Conservation (phyloP, 2,329 filamentous ascomycete genomes). For the Colletotrichum caudatum region DNA sequence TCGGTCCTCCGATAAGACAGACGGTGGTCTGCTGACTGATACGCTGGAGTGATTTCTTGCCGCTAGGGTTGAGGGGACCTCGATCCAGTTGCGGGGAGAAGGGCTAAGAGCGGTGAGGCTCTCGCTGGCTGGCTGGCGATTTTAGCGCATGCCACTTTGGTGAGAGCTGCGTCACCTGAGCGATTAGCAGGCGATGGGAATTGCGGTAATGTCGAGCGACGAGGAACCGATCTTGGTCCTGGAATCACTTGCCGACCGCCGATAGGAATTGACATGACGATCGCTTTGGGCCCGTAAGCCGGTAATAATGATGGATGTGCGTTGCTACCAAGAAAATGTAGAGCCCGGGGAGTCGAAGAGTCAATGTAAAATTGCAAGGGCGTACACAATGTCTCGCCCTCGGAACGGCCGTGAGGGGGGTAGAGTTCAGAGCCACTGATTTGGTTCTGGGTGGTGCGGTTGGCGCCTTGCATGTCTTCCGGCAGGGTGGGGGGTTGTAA, state of each 20-base stretch:
- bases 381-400: slow-evolving; percentile 17
- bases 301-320: background rate
- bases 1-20: slow-evolving; percentile 5
- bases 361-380: slow-evolving; percentile 18
- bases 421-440: background rate
- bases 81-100: slow-evolving; percentile 19
- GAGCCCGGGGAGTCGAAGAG: background rate
- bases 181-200: slow-evolving; percentile 29
- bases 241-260: slow-evolving; percentile 28
- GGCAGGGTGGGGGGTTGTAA: background rate
- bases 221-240: slow-evolving; percentile 27
- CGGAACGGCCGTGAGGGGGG: slow-evolving; percentile 11
- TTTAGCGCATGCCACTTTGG: slow-evolving; percentile 31
- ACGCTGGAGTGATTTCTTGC: slow-evolving; percentile 5
- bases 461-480: slow-evolving; percentile 20
- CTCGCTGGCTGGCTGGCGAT: slow-evolving; percentile 19
- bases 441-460: slow-evolving; percentile 26
- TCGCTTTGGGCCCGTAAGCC: slow-evolving; percentile 17
- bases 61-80: slow-evolving; percentile 16
- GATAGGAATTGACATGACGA: slow-evolving; percentile 27
- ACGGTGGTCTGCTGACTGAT: slow-evolving; percentile 33
- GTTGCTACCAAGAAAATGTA: slow-evolving; percentile 4
- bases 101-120: slow-evolving; percentile 40
- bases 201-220: slow-evolving; percentile 18
- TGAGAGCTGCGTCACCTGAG: slow-evolving; percentile 36